A percentile compares a stretch with the other conserved stretches of the same genome.
Conservation (phyloP, 805 yeast genomes). For the Lipomyces spencermartinsiae region DNA sequence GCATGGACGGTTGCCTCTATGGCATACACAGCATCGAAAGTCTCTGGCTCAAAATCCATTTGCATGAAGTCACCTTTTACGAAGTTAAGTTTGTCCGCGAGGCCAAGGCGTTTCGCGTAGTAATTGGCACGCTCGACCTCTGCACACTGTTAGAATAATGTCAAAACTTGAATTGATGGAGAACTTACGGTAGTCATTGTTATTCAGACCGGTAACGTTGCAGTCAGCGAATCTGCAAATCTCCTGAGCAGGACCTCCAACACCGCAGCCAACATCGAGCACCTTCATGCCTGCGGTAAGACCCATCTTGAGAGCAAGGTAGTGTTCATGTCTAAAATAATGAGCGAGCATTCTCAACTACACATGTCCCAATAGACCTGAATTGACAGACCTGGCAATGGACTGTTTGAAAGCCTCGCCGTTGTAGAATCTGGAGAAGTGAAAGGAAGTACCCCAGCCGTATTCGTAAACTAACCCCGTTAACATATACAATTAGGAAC, state of each 20-base stretch:
- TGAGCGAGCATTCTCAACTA: neutral
- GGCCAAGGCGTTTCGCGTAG: constrained; percentile 69
- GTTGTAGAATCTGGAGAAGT: constrained; percentile 88
- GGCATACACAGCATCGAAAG: constrained; percentile 96
- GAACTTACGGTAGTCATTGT: constrained; percentile 76
- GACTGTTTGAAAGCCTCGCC: constrained; percentile 96
- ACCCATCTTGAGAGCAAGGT: constrained; percentile 84
- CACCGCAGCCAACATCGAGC: constrained; percentile 98
- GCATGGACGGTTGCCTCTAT: constrained; percentile 99
- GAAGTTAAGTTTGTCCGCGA: constrained; percentile 76
- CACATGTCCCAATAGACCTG: neutral
- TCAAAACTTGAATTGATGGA: neutral
- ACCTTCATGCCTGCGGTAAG: constrained; percentile 81
- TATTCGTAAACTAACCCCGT: constrained; percentile 73
- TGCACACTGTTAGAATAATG: constrained; percentile 8
- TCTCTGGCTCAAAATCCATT: constrained; percentile 89
- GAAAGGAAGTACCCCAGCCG: constrained; percentile 99
- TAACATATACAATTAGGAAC: neutral
- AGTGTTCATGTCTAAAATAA: constrained; percentile 86
- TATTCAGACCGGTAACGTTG: constrained; percentile 86
- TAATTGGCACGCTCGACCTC: constrained; percentile 89
- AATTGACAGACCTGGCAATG: constrained; percentile 59
- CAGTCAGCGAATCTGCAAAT: constrained; percentile 89
- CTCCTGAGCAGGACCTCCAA: constrained; percentile 99
- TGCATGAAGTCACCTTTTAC: constrained; percentile 99